Percentiles rank a stretch among this genome's conserved stretches.
Conservation (phyloP, 164 flowering plant species). For the Stephania japonica region DNA sequence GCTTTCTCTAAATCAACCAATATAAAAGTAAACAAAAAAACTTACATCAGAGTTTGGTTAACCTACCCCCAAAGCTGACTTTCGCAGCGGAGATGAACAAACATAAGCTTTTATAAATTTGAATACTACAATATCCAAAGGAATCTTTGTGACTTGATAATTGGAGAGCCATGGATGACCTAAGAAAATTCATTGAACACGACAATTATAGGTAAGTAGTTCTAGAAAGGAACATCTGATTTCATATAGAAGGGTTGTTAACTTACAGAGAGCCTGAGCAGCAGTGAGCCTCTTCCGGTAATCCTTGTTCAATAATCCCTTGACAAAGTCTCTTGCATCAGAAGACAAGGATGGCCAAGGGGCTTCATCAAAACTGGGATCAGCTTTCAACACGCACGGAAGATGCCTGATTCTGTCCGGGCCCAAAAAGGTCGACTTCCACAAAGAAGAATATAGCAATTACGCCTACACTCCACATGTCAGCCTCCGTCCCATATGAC, state of each 20-base stretch:
- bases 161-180: slow-evolving; percentile 96
- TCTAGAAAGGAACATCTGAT: neutral
- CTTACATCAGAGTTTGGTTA: neutral
- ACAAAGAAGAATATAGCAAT: slow-evolving; percentile 96
- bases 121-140: slow-evolving; percentile 69
- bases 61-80: slow-evolving; percentile 74
- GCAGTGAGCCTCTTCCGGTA: slow-evolving; percentile 89
- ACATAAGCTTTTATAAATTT: slow-evolving; percentile 70
- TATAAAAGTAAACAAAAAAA: neutral
- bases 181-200: slow-evolving; percentile 21
- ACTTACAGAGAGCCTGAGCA: slow-evolving; percentile 92
- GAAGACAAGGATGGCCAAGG: slow-evolving; percentile 94
- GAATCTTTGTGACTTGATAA: slow-evolving; percentile 56
- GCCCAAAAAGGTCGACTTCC: slow-evolving; percentile 99
- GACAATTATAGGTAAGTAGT: slow-evolving; percentile 10
- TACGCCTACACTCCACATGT: slow-evolving; percentile 99
- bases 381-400: slow-evolving; percentile 85
- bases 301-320: slow-evolving; percentile 82
- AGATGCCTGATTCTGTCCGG: slow-evolving; percentile 91
- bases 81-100: slow-evolving; percentile 76
- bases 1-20: neutral
- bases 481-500: slow-evolving; percentile 95
- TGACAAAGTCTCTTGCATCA: slow-evolving; percentile 86
- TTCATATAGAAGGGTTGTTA: neutral
- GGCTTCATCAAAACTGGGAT: slow-evolving; percentile 84